Evolutionary conservation across 108 stramenopile genomes (phyloP).

Genomic region (Cyclotella choctawhatcheeana): DNA sequence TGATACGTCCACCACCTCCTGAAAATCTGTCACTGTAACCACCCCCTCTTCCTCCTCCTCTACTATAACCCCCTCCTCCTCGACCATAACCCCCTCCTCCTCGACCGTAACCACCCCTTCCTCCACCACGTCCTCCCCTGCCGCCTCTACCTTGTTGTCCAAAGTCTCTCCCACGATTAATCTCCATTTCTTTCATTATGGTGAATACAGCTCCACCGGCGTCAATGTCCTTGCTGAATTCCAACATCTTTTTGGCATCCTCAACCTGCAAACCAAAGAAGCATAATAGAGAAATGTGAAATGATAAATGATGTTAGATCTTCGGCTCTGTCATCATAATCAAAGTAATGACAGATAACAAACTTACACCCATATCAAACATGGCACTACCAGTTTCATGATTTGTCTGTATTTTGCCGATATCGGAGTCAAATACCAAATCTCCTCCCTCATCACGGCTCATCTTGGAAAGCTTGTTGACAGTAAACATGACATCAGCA

Average conservation of each 20-base stretch:
- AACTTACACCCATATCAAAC: constrained; percentile 85
- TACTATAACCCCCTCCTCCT: constrained; percentile 15
- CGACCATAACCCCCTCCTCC: constrained; percentile 29
- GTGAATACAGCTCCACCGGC: constrained; percentile 76
- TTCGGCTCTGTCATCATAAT: too few relatives aligned
- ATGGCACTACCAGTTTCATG: constrained; percentile 70
- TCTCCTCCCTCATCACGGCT: constrained; percentile 67
- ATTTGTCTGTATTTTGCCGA: constrained; percentile 85
- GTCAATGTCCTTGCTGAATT: constrained; percentile 78
- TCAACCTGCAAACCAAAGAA: constrained; percentile 52
- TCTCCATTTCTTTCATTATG: constrained; percentile 75
- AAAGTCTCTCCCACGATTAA: constrained; percentile 77
- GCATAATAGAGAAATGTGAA: not conserved
- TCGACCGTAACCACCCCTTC: constrained; percentile 51
- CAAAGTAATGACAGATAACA: not conserved
- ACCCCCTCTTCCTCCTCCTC: constrained; percentile 12
- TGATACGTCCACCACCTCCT: constrained; percentile 21
- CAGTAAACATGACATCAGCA: constrained; percentile 89
- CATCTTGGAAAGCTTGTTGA: constrained; percentile 81
- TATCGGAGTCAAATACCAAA: constrained; percentile 72
- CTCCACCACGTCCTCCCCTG: constrained; percentile 57
- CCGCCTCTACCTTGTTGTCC: constrained; percentile 62
- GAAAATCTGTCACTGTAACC: constrained; percentile 13
- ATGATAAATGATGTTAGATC: not conserved
- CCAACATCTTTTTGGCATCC: constrained; percentile 81